Percentiles rank a stretch among this genome's conserved stretches.
Evolutionary conservation across 345 rosid genomes (phyloP).

Genomic region (Streptanthus diversifolius): DNA sequence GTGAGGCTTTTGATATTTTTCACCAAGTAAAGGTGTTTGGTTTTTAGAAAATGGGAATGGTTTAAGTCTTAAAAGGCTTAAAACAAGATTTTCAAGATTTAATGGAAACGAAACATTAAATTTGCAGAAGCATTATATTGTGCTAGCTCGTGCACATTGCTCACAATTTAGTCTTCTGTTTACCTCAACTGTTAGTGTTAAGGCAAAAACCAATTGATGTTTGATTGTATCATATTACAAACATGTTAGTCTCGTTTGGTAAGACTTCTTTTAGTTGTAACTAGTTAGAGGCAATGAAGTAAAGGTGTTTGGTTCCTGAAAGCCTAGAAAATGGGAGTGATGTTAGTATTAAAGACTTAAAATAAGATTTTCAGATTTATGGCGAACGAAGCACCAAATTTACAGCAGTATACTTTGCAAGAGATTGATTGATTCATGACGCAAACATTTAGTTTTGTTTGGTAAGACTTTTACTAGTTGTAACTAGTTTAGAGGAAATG

Average conservation of each 20-base stretch:
- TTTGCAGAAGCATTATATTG: not conserved
- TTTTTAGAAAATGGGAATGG: not conserved
- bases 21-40: not conserved
- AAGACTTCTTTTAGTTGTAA: not conserved
- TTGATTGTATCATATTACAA: not conserved
- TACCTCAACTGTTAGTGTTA: not conserved
- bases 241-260: not conserved
- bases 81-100: not conserved
- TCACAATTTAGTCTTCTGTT: too few relatives aligned
- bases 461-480: too few relatives aligned
- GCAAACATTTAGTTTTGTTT: too few relatives aligned
- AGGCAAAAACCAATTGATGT: not conserved
- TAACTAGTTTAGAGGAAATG: too few relatives aligned
- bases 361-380: not conserved
- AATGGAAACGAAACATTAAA: too few relatives aligned
- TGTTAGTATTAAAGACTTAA: not conserved
- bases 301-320: not conserved
- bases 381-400: not conserved
- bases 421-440: too few relatives aligned
- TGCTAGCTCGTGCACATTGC: too few relatives aligned
- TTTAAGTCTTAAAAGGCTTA: not conserved
- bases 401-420: not conserved
- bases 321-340: not conserved
- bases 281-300: not conserved
- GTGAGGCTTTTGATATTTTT: slow-evolving; percentile 33